Evolutionary conservation across 805 yeast genomes (phyloP).

Genomic region (Lachancea fermentati): DNA sequence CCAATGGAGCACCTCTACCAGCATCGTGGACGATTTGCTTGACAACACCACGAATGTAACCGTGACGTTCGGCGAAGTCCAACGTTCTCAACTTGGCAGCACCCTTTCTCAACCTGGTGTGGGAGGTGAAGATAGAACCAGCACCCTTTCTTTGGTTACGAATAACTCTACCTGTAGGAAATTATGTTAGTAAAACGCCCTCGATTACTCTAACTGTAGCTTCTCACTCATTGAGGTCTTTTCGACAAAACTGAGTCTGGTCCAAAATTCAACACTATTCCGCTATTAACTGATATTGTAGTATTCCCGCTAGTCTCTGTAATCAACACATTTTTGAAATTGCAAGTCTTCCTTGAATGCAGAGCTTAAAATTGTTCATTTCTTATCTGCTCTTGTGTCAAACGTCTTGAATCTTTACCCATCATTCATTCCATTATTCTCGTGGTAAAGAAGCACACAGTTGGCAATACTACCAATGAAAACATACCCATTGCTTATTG

Average conservation of each 20-base stretch:
- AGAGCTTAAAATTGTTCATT: no score
- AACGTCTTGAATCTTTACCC: no score
- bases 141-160: slow-evolving; percentile 99
- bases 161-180: slow-evolving; percentile 88
- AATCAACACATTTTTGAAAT: no score
- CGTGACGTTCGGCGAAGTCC: slow-evolving; percentile 99
- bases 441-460: background rate
- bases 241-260: no score
- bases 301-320: no score
- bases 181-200: slow-evolving; percentile 15
- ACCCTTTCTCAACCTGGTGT: slow-evolving; percentile 99
- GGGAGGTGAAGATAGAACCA: slow-evolving; percentile 99
- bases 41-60: slow-evolving; percentile 99
- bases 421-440: no score
- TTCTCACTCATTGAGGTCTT: no score
- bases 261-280: no score
- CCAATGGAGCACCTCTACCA: slow-evolving; percentile 99
- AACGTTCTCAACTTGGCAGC: slow-evolving; percentile 99
- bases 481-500: slow-evolving; percentile 36
- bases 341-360: no score
- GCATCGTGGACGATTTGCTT: slow-evolving; percentile 99
- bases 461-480: background rate
- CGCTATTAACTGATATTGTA: no score
- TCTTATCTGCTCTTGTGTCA: no score
- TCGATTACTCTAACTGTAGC: background rate